Evolutionary conservation across 108 stramenopile genomes (phyloP), one percentile per base, ranked within the genome.

Genomic region (Epithemia pelagica): DNA sequence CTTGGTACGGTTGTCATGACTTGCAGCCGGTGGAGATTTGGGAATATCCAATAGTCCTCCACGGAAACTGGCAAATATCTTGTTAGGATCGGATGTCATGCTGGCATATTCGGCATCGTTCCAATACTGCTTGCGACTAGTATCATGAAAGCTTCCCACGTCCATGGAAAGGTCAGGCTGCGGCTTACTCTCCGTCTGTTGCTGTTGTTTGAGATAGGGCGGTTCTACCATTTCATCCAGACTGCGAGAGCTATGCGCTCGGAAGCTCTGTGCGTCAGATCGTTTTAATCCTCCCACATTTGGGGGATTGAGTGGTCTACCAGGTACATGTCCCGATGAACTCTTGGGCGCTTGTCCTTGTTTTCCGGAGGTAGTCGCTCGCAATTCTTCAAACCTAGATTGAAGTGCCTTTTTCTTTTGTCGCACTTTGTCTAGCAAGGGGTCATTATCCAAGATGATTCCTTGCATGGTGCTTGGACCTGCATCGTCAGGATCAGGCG

Each of bases 41-140:
- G 65, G 65, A 56, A 66, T 66, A 29, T 66, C 65, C 52, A 66
- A 29, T 26, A 66, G 33, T 1, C 65, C 65, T n/a, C 65, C 65
- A 2, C 65, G 53, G 28, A 66, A 66, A 2, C 52, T 54, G 53
- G 54, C 54, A 27, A 66, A 66, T 28, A 66, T 18, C 21, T 66
- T 66, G 26, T 23, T 54, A 3, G 65, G 65, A 54, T 66, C 65
- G 20, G 26, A 28, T 1, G 65, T 51, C 25, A 66, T 1, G 26
- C 25, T 26, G 32, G 24, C 32, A 2, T 52, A n/a, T 23, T 66
- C 65, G 1, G 24, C 65, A 5, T 66, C 65, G 27, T 54, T 66
- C 65, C 51, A 54, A 51, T 66, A 66, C 32, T 30, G 37, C 10
- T 5, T 46, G 15, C 37, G 37, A 15, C 5, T 15, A 10, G 37